These are phyloP conservation scores for Imleria badia DNA, from an alignment of 768 basidiomycete genomes.

Conservation along the genomic window DNA sequence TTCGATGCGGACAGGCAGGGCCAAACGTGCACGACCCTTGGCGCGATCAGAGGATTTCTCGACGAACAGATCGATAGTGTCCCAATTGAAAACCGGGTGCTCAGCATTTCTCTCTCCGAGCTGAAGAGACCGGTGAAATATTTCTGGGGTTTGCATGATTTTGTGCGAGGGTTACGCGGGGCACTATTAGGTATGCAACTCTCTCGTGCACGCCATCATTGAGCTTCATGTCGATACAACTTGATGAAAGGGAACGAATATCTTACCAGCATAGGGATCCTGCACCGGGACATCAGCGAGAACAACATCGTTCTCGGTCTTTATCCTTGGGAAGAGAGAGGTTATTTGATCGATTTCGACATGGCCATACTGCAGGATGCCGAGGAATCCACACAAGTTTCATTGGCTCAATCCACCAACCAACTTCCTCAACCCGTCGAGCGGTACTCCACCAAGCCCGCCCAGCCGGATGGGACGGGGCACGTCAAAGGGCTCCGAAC, in stretches of 20 bases:
- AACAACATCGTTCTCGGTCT: not conserved
- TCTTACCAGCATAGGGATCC: not conserved
- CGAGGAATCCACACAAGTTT: not conserved
- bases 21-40: not conserved
- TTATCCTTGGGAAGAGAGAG: conserved; percentile 5
- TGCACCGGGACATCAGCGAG: not conserved
- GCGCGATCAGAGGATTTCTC: not conserved
- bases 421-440: too few relatives aligned
- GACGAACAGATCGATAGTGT: not conserved
- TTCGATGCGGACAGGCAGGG: not conserved
- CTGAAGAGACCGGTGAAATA: not conserved
- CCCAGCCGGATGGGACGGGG: too few relatives aligned
- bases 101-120: not conserved
- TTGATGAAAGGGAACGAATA: not conserved
- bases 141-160: conserved; percentile 2
- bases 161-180: not conserved
- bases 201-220: not conserved
- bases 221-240: too few relatives aligned
- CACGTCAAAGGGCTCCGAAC: too few relatives aligned
- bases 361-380: conserved; percentile 5
- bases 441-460: too few relatives aligned
- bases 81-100: not conserved
- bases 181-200: not conserved
- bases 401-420: too few relatives aligned
- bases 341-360: conserved; percentile 35